A percentile compares a stretch with the other conserved stretches of the same genome.
These are phyloP conservation scores for Tylopilus subfusipes DNA, from an alignment of 768 basidiomycete genomes.

Conservation along the genomic window DNA sequence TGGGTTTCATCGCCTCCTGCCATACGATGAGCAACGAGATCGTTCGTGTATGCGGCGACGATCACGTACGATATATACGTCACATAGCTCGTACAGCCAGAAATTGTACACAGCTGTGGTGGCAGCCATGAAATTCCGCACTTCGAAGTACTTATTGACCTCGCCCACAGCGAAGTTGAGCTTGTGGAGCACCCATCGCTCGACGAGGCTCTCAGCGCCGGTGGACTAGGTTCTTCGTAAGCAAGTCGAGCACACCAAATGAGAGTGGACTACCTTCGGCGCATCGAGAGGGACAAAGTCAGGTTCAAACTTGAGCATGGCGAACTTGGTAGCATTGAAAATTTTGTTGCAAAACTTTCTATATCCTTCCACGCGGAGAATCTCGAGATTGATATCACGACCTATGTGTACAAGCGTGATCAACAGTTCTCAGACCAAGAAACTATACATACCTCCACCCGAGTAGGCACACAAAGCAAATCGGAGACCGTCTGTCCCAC, in stretches of 20 bases:
- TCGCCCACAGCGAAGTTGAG: slow-evolving; percentile 78
- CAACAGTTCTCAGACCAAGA: background rate
- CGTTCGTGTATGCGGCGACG: background rate
- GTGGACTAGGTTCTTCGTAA: slow-evolving; percentile 54
- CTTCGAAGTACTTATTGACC: slow-evolving; percentile 68
- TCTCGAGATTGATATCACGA: slow-evolving; percentile 96
- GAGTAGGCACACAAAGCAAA: slow-evolving; percentile 96
- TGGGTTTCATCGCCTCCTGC: slow-evolving; percentile 98
- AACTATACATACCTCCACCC: slow-evolving; percentile 59
- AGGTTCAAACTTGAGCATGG: slow-evolving; percentile 94
- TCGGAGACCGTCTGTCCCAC: slow-evolving; percentile 93
- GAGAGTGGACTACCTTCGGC: slow-evolving; percentile 51
- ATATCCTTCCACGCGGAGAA: slow-evolving; percentile 94
- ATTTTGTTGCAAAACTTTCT: slow-evolving; percentile 99
- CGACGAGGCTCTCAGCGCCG: slow-evolving; percentile 86
- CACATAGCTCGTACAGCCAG: slow-evolving; percentile 99
- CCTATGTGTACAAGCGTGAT: slow-evolving; percentile 42
- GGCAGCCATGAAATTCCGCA: slow-evolving; percentile 91
- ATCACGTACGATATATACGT: slow-evolving; percentile 87
- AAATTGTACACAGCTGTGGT: slow-evolving; percentile 85
- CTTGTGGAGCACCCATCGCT: slow-evolving; percentile 94
- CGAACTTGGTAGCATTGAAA: slow-evolving; percentile 98
- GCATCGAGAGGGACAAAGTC: slow-evolving; percentile 71
- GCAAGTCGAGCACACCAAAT: background rate
- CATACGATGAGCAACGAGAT: slow-evolving; percentile 2